Evolutionary conservation across 1,139 yeast species (phyloP), one percentile per base, ranked within the genome.

Genomic region (Magnusiomyces paraingens): DNA sequence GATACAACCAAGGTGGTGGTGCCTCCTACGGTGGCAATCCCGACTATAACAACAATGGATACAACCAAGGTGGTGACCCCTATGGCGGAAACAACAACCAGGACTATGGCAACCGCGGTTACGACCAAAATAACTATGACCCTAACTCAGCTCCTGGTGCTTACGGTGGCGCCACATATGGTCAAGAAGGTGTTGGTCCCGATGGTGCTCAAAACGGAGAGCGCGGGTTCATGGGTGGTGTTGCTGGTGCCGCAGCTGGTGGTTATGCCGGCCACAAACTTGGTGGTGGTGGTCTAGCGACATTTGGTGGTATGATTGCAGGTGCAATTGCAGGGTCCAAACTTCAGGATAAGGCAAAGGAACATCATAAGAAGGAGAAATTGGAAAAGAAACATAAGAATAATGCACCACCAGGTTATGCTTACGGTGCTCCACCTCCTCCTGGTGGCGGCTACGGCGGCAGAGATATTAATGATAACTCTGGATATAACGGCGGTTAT

Each of bases 231-330:
- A 60, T 80, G 17, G 73, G 83, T 46, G 74, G 82, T 15, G 66
- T 81, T 42, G 75, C 76, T 15, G 87, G 87, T 60, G 86, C 83
- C 59, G 77, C 78, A 51, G 81, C 81, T 49, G 86, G 86, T 64
- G 83, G 81, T 22, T 72, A 67, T 58, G 73, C 69, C 50, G 76
- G 74, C 52, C 63, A 67, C 50, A 68, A 67, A 60, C 32, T 66
- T 46, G 65, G 70, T 52, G 84, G 81, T 69, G 72, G 79, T 18
- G 76, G 74, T 18, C 62, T 81, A 42, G 82, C 83, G 53, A 76
- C 79, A 51, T 69, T 81, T 55, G 77, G 76, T 21, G 87, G 87
- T 65, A 84, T 82, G 42, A 62, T 82, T 63, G 79, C 76, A 43
- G 86, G 87, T 64, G 86, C 85, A 36, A 62, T 80, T 59, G 76